phyloP scores from a whole-genome alignment of 2,329 filamentous ascomycete genomes.

The Fusarium torreyae region DNA sequence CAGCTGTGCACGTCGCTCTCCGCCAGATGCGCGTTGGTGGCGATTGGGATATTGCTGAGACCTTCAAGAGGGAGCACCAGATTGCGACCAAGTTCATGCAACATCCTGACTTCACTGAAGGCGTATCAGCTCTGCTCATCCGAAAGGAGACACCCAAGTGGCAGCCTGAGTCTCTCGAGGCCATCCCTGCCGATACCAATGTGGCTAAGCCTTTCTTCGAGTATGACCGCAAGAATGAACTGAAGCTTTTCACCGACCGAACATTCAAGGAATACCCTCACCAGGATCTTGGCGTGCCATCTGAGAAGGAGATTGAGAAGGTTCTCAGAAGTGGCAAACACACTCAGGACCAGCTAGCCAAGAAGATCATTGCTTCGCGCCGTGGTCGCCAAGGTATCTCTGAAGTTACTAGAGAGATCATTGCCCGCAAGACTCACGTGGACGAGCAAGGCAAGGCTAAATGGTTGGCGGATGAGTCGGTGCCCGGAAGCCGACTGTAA shows the following conservation, averaged over 20 bases:
- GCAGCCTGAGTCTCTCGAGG: constrained; percentile 81
- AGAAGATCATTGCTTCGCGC: constrained; percentile 72
- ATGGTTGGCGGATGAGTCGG: constrained; percentile 55
- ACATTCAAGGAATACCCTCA: constrained; percentile 84
- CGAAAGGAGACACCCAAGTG: constrained; percentile 80
- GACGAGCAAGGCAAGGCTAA: constrained; percentile 60
- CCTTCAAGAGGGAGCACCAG: constrained; percentile 88
- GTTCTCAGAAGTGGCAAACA: constrained; percentile 59
- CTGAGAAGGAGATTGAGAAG: constrained; percentile 72
- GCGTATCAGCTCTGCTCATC: constrained; percentile 86
- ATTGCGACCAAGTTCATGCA: constrained; percentile 92
- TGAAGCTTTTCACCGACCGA: constrained; percentile 73
- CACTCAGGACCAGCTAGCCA: constrained; percentile 71
- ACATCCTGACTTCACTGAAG: constrained; percentile 91
- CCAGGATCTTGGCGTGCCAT: constrained; percentile 78
- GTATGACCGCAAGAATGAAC: constrained; percentile 59
- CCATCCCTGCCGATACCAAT: constrained; percentile 69
- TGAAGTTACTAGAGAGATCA: constrained; percentile 78
- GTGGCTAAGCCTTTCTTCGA: constrained; percentile 80
- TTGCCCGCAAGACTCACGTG: constrained; percentile 72
- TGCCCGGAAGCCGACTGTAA: constrained; percentile 55
- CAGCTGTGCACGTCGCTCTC: constrained; percentile 86
- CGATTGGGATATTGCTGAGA: constrained; percentile 84
- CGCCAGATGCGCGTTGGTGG: constrained; percentile 84
- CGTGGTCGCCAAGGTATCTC: constrained; percentile 78